Conservation (phyloP, 495 filamentous ascomycete species). For the Tuber melanosporum region DNA sequence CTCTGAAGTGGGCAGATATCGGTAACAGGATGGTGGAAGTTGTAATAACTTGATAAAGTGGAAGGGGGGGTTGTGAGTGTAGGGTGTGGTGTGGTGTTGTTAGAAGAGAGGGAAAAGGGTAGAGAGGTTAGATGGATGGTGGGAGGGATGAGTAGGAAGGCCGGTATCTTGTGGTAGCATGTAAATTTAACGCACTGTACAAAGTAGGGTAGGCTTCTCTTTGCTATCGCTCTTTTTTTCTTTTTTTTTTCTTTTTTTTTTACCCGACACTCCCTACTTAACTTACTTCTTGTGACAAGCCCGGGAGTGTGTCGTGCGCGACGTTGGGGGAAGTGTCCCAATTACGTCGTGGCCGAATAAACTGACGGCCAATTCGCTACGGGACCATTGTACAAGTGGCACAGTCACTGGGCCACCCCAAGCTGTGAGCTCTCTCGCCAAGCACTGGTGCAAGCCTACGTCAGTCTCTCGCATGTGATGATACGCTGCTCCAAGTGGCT, state of each 20-base stretch:
- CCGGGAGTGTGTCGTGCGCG: conserved; percentile 27
- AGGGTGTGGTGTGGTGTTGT: conserved; percentile 21
- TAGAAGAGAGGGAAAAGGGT: conserved; percentile 19
- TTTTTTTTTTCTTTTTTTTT: neutral
- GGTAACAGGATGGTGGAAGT: neutral
- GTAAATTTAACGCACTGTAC: neutral
- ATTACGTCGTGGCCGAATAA: conserved; percentile 33
- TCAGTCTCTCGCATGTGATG: conserved; percentile 37
- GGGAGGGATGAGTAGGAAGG: conserved; percentile 24
- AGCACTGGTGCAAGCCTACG: conserved; percentile 23
- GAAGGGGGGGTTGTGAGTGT: neutral
- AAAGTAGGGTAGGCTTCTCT: neutral
- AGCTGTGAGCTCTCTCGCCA: conserved; percentile 15
- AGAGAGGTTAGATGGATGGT: neutral
- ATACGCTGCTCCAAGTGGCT: conserved; percentile 6
- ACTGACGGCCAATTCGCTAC: neutral
- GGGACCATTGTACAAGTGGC: conserved; percentile 11
- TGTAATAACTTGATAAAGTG: conserved; percentile 11
- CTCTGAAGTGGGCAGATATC: conserved; percentile 6
- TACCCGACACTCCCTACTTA: neutral
- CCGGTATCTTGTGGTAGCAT: conserved; percentile 6
- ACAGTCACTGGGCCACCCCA: conserved; percentile 29
- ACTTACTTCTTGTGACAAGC: neutral
- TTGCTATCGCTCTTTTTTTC: neutral
- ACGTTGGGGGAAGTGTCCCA: conserved; percentile 24